Conservation (phyloP, 257 asterid genomes). For the Nicotiana noctiflora region DNA sequence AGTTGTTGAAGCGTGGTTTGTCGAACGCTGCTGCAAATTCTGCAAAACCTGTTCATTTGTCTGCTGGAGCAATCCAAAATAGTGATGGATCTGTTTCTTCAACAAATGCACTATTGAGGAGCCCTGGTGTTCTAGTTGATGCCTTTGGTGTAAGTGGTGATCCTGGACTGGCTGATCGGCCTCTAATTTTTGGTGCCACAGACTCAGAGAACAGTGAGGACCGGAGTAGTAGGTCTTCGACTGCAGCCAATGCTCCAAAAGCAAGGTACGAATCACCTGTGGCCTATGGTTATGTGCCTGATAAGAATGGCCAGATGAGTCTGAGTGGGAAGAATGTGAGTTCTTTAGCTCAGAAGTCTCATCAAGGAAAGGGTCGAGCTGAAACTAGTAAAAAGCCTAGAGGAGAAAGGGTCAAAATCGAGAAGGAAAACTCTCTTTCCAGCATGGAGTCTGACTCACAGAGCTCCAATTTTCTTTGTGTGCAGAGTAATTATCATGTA, state of each 20-base stretch:
- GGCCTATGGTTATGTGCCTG: not conserved
- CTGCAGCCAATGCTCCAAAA: conserved; percentile 16
- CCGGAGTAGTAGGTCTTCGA: conserved; percentile 50
- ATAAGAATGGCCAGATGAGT: conserved; percentile 17
- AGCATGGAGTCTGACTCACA: conserved; percentile 91
- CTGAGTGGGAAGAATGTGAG: conserved; percentile 34
- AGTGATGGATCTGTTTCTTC: conserved; percentile 62
- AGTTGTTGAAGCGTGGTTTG: conserved; percentile 32
- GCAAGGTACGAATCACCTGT: conserved; percentile 22
- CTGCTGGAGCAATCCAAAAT: conserved; percentile 32
- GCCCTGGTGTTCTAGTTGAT: conserved; percentile 10
- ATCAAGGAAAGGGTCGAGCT: conserved; percentile 31
- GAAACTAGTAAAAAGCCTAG: conserved; percentile 51
- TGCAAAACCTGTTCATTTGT: conserved; percentile 29
- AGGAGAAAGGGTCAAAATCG: conserved; percentile 65
- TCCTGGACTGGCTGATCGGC: conserved; percentile 24
- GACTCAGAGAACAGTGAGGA: conserved; percentile 63
- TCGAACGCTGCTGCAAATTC: conserved; percentile 23
- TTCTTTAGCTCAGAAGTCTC: conserved; percentile 34
- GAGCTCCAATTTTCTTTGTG: conserved; percentile 54
- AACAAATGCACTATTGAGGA: conserved; percentile 29
- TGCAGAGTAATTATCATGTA: conserved; percentile 48
- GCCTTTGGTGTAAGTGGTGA: conserved; percentile 21
- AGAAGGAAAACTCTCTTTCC: conserved; percentile 85
- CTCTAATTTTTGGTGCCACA: conserved; percentile 30